phyloP scores from a whole-genome alignment of 768 basidiomycete genomes.

The Macrolepiota albuminosa region DNA sequence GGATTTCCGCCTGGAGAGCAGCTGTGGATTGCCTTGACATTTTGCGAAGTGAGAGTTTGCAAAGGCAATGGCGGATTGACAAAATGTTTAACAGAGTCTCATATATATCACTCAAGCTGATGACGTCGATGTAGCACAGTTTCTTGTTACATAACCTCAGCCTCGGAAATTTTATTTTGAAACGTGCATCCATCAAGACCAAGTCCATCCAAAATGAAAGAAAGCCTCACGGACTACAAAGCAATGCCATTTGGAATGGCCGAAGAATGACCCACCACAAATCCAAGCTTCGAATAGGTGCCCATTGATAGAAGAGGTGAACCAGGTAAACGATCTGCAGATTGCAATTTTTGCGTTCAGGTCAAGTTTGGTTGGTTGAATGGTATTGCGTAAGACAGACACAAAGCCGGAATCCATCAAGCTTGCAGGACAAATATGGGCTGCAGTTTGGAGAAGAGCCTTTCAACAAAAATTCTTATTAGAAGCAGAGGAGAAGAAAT shows the following conservation, averaged over 20 bases:
- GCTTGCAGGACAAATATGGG: no score
- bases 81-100: constrained; percentile 1
- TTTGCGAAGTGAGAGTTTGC: background rate
- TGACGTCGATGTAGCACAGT: constrained; percentile 1
- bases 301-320: background rate
- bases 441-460: no score
- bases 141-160: constrained; percentile 2
- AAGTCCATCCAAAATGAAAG: background rate
- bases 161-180: background rate
- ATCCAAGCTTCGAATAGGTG: background rate
- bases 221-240: background rate
- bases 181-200: background rate
- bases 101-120: background rate
- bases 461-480: no score
- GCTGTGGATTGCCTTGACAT: constrained; percentile 21
- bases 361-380: background rate
- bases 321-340: background rate
- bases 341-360: background rate
- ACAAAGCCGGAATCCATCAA: no score
- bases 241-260: background rate
- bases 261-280: background rate
- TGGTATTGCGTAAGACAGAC: no score
- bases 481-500: no score
- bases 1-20: constrained; percentile 41
- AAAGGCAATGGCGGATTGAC: background rate